phyloP scores from a whole-genome alignment of 768 basidiomycete genomes.

The Macrolepiota albuminosa region DNA sequence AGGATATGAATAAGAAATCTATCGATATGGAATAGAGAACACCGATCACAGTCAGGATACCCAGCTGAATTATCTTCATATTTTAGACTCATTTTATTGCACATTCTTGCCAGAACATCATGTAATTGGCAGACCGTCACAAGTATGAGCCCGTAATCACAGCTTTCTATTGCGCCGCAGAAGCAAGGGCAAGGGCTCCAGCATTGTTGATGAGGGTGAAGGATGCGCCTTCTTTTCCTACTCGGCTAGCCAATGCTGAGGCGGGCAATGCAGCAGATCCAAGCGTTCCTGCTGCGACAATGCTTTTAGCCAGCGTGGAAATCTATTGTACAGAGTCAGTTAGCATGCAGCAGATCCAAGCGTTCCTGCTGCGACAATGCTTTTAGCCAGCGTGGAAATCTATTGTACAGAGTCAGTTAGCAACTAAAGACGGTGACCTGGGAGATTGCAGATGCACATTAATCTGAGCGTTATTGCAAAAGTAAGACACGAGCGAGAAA shows the following conservation, averaged over 20 bases:
- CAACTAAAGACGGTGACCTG: background rate
- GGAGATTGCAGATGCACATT: slow-evolving; percentile 28
- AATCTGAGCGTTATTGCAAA: slow-evolving; percentile 38
- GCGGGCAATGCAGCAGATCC: slow-evolving; percentile 48
- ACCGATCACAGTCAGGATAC: background rate
- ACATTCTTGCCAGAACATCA: background rate
- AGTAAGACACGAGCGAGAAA: slow-evolving; percentile 29
- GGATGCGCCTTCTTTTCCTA: slow-evolving; percentile 27
- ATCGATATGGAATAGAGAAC: background rate
- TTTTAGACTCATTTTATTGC: background rate
- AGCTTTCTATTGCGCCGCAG: slow-evolving; percentile 7
- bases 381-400: slow-evolving; percentile 49
- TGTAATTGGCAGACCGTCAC: background rate
- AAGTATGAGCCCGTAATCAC: background rate
- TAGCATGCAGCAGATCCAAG: slow-evolving; percentile 39
- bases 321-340: slow-evolving; percentile 32
- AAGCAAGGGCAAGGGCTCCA: slow-evolving; percentile 38
- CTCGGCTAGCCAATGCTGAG: slow-evolving; percentile 36
- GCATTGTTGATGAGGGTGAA: slow-evolving; percentile 58
- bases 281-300: slow-evolving; percentile 47
- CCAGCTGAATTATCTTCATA: background rate
- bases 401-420: slow-evolving; percentile 17
- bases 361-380: slow-evolving; percentile 48
- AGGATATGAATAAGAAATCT: background rate
- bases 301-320: slow-evolving; percentile 46